These are phyloP conservation scores for Paramecium octaurelia DNA, from an alignment of 73 alveolate species.

Conservation along the genomic window DNA sequence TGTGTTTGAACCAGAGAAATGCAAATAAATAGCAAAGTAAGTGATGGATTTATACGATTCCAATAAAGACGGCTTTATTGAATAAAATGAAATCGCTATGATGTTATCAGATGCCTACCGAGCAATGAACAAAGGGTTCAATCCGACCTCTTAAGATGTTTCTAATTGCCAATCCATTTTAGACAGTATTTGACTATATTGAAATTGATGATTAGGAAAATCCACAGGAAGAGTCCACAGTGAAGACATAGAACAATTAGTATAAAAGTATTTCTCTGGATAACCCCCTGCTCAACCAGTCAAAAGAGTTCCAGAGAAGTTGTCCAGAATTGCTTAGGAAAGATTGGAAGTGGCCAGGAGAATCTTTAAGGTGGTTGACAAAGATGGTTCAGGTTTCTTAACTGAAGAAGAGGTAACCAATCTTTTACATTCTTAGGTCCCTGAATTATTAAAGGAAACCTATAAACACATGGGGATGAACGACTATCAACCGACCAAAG, in stretches of 20 bases:
- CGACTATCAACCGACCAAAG: slow-evolving; percentile 52
- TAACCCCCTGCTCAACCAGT: background rate
- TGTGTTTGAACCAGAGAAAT: slow-evolving; percentile 44
- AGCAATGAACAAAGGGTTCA: slow-evolving; percentile 46
- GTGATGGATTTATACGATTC: slow-evolving; percentile 38
- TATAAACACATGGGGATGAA: slow-evolving; percentile 47
- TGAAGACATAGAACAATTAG: background rate
- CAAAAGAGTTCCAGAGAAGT: slow-evolving; percentile 14
- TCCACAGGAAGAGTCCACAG: background rate
- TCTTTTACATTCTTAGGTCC: background rate
- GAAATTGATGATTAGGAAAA: background rate
- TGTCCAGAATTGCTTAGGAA: background rate
- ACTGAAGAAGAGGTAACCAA: background rate
- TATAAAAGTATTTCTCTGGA: background rate
- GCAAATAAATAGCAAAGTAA: slow-evolving; percentile 43
- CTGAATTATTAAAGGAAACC: slow-evolving; percentile 35
- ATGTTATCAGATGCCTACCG: slow-evolving; percentile 47
- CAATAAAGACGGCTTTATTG: slow-evolving; percentile 43
- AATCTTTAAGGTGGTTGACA: background rate
- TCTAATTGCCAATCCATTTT: background rate
- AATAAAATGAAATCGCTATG: slow-evolving; percentile 20
- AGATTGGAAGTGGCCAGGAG: slow-evolving; percentile 24
- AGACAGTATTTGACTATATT: background rate
- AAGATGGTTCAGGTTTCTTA: background rate
- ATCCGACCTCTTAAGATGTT: slow-evolving; percentile 35